Percentiles rank a stretch among this genome's conserved stretches.
Evolutionary conservation across 208 protist genomes (phyloP).

Genomic region (Crithidia brevicula): DNA sequence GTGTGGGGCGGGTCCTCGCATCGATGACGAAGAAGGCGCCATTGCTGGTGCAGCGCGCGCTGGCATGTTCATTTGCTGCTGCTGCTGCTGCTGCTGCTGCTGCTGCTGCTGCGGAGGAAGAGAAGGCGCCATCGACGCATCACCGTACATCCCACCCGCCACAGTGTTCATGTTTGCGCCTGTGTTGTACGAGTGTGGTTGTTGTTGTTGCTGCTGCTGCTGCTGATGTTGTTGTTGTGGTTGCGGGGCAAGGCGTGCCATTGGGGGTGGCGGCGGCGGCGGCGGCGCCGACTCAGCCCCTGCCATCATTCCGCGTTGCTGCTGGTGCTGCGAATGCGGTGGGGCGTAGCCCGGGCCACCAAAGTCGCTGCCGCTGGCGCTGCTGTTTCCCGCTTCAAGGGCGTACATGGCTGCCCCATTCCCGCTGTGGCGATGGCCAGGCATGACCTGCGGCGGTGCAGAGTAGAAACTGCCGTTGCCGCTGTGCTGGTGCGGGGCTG

Average conservation of each 20-base stretch:
- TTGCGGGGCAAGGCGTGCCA: neutral
- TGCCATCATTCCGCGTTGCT: neutral
- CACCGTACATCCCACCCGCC: neutral
- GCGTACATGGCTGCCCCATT: neutral
- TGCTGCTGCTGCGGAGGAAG: slow-evolving; percentile 8
- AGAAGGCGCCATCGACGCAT: neutral
- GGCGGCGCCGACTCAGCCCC: neutral
- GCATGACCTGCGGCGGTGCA: neutral
- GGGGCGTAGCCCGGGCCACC: neutral
- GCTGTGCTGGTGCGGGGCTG: no score
- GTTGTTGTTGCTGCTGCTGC: no score
- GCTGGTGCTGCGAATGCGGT: slow-evolving; percentile 1
- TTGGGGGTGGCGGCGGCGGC: no score
- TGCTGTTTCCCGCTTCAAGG: neutral
- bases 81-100: slow-evolving; percentile 21
- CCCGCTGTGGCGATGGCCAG: neutral
- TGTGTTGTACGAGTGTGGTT: neutral
- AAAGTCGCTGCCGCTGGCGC: neutral
- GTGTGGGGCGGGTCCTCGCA: no score
- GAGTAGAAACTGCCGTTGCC: neutral
- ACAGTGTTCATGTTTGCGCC: neutral
- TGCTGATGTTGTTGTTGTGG: neutral
- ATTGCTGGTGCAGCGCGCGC: slow-evolving; percentile 1
- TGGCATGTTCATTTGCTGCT: neutral
- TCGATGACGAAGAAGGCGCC: no score